These are phyloP conservation scores for Phytopythium boreale DNA, from an alignment of 352 stramenopile genomes.

Conservation along the genomic window DNA sequence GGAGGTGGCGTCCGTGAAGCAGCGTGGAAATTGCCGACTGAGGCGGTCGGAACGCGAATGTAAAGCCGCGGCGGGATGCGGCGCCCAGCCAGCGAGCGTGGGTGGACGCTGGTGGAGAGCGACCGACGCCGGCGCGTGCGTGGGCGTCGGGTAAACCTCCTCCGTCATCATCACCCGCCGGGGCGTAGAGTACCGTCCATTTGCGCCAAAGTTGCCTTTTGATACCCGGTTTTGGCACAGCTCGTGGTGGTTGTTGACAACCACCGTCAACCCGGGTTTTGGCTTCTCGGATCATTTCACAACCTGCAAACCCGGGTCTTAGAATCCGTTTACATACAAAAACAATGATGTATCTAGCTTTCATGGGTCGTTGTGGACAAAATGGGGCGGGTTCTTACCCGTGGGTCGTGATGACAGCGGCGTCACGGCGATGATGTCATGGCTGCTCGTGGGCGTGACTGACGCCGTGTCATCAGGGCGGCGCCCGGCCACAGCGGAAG, in stretches of 20 bases:
- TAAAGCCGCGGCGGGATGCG: not conserved
- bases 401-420: not conserved
- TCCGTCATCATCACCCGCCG: not conserved
- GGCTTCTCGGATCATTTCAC: not conserved
- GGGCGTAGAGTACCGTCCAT: not conserved
- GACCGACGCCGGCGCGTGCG: not conserved
- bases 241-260: not conserved
- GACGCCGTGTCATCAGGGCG: not conserved
- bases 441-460: not conserved
- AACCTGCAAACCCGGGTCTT: not conserved
- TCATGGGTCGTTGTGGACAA: not conserved
- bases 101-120: not conserved
- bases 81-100: not conserved
- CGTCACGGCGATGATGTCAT: not conserved
- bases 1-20: not conserved
- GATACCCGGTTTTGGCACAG: not conserved
- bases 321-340: not conserved
- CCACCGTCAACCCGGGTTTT: not conserved
- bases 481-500: not conserved
- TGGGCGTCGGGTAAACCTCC: not conserved
- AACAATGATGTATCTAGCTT: not conserved
- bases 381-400: not conserved
- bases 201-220: not conserved
- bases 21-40: constrained; percentile 1
- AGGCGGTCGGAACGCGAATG: not conserved